These are phyloP conservation scores for Isabelozyma pseudorhagii DNA, from an alignment of 805 yeast genomes.

Conservation along the genomic window DNA sequence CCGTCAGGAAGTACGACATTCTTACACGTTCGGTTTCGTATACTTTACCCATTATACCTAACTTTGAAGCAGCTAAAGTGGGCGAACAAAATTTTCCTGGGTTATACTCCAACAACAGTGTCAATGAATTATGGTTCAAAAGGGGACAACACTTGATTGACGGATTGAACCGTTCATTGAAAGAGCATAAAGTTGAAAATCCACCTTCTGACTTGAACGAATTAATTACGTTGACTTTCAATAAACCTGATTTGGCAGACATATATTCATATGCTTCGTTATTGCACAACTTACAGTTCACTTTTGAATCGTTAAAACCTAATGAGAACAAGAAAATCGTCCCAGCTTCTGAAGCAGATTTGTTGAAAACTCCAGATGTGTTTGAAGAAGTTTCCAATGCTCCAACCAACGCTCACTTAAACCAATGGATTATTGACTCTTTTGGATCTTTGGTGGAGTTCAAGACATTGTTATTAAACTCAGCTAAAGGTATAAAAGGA, in stretches of 20 bases:
- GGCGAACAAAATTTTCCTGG: conserved; percentile 30
- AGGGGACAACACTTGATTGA: conserved; percentile 33
- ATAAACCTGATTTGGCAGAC: conserved; percentile 42
- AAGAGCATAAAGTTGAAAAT: conserved; percentile 22
- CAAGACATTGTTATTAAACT: conserved; percentile 61
- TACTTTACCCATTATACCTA: conserved; percentile 28
- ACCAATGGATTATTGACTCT: conserved; percentile 49
- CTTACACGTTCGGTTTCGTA: conserved; percentile 20
- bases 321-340: conserved; percentile 10
- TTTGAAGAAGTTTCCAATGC: conserved; percentile 29
- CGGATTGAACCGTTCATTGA: conserved; percentile 31
- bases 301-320: conserved; percentile 42
- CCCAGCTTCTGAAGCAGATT: conserved; percentile 23
- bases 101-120: conserved; percentile 27
- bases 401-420: conserved; percentile 33
- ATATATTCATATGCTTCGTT: conserved; percentile 45
- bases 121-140: conserved; percentile 37
- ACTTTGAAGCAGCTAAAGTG: conserved; percentile 26
- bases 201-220: conserved; percentile 24
- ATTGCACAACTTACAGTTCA: conserved; percentile 48
- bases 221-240: conserved; percentile 40
- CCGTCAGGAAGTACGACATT: not conserved
- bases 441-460: conserved; percentile 81
- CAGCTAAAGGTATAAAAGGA: conserved; percentile 74
- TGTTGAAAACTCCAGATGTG: conserved; percentile 45